Evolutionary conservation across 768 basidiomycete genomes (phyloP).

Genomic region (Termitomyces sp.): DNA sequence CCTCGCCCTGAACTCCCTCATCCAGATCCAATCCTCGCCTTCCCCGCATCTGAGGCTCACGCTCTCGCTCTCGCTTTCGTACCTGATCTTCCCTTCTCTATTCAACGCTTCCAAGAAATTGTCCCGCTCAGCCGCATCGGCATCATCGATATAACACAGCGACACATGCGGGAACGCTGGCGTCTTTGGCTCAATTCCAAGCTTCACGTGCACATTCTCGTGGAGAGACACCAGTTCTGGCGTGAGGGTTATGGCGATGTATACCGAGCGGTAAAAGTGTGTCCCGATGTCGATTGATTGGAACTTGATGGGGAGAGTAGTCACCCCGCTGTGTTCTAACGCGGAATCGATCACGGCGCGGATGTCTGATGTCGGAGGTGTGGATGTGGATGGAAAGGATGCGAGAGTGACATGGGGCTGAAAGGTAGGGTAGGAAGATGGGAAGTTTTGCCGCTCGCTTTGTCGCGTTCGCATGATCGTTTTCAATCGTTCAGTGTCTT

Average conservation of each 20-base stretch:
- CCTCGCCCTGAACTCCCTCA: slow-evolving; percentile 35
- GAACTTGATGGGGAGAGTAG: slow-evolving; percentile 41
- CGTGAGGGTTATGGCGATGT: slow-evolving; percentile 43
- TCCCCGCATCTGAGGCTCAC: slow-evolving; percentile 28
- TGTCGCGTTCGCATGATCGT: slow-evolving; percentile 36
- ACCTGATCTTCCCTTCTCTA: slow-evolving; percentile 25
- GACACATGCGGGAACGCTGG: slow-evolving; percentile 70
- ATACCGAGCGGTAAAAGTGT: slow-evolving; percentile 70
- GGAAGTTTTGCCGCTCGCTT: slow-evolving; percentile 15
- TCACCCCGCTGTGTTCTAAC: slow-evolving; percentile 21
- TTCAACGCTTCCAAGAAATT: slow-evolving; percentile 38
- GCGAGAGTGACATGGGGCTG: slow-evolving; percentile 70
- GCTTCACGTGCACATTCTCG: slow-evolving; percentile 31
- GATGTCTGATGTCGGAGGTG: slow-evolving; percentile 25
- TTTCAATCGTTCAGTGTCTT: slow-evolving; percentile 37
- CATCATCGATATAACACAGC: slow-evolving; percentile 64
- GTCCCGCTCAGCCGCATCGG: slow-evolving; percentile 54
- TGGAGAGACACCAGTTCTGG: slow-evolving; percentile 44
- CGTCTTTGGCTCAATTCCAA: slow-evolving; percentile 36
- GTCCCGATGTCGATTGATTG: slow-evolving; percentile 47
- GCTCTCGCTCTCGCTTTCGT: slow-evolving; percentile 4
- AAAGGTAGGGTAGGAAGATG: slow-evolving; percentile 51
- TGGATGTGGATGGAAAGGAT: slow-evolving; percentile 26
- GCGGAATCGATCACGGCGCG: slow-evolving; percentile 25
- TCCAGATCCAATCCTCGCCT: slow-evolving; percentile 24